These are phyloP conservation scores for Daucus carota DNA, from an alignment of 129 eudicot genomes.

Conservation along the genomic window DNA sequence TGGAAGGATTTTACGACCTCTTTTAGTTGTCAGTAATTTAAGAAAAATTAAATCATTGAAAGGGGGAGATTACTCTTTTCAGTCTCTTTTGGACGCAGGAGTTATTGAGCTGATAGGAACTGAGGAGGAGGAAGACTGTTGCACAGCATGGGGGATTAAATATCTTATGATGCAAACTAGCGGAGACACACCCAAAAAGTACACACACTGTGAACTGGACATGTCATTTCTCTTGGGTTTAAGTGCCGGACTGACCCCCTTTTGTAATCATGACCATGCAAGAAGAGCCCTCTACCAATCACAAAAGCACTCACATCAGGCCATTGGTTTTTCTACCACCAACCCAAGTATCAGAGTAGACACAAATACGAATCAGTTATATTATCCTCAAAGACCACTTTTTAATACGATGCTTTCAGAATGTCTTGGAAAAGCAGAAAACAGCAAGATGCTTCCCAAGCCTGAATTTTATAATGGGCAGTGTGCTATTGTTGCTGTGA, in stretches of 20 bases:
- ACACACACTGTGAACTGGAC: constrained; percentile 91
- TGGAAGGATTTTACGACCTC: constrained; percentile 94
- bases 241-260: constrained; percentile 81
- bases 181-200: constrained; percentile 31
- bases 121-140: constrained; percentile 89
- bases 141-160: constrained; percentile 75
- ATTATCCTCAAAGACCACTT: constrained; percentile 80
- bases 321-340: constrained; percentile 70
- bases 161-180: constrained; percentile 35
- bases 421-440: constrained; percentile 50
- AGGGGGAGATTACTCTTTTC: constrained; percentile 51
- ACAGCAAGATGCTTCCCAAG: constrained; percentile 28
- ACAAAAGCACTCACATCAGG: constrained; percentile 87
- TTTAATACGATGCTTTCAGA: constrained; percentile 60
- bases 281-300: constrained; percentile 74
- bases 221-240: constrained; percentile 62
- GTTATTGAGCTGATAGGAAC: constrained; percentile 73
- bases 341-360: constrained; percentile 68
- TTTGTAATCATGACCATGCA: constrained; percentile 85
- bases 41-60: constrained; percentile 42
- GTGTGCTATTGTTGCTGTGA: constrained; percentile 87
- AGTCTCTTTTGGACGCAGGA: constrained; percentile 61
- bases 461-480: constrained; percentile 52
- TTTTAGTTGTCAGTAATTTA: constrained; percentile 51
- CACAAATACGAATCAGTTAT: constrained; percentile 58